Percentiles rank a stretch among this genome's conserved stretches.
These are phyloP conservation scores for Yamadazyma spencermartinsiae DNA, from an alignment of 1,139 yeast species.

Conservation along the genomic window DNA sequence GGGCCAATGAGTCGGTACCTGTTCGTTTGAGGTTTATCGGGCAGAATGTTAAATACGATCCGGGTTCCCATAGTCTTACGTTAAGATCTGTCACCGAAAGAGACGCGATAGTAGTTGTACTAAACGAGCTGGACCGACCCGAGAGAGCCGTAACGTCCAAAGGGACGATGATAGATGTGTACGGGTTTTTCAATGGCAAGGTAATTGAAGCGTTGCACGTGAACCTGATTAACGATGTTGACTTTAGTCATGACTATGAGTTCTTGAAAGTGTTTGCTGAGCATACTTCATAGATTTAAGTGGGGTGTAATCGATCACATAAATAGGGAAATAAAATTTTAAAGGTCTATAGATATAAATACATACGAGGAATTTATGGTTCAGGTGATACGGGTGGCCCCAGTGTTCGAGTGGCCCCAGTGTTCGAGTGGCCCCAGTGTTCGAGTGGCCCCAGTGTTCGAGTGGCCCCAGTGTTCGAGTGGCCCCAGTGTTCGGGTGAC, in stretches of 20 bases:
- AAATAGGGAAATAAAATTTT: too few species aligned
- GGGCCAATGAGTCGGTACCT: too few species aligned
- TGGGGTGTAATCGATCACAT: too few species aligned
- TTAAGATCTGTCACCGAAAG: conserved; percentile 16
- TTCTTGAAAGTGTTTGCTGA: conserved; percentile 4
- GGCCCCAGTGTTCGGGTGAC: background rate
- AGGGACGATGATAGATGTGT: conserved; percentile 21
- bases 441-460: background rate
- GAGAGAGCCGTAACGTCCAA: conserved; percentile 7
- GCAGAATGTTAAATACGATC: conserved; percentile 26
- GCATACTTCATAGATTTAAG: background rate
- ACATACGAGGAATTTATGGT: background rate
- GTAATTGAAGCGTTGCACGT: conserved; percentile 7
- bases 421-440: too few species aligned
- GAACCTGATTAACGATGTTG: background rate
- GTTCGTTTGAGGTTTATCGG: conserved; percentile 30
- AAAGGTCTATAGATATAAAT: background rate
- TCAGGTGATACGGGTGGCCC: background rate
- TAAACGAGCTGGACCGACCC: conserved; percentile 11
- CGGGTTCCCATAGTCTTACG: conserved; percentile 12
- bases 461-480: background rate
- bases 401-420: too few species aligned
- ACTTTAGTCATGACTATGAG: conserved; percentile 1
- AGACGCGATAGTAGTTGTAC: conserved; percentile 3
- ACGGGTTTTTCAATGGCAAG: conserved; percentile 21